Base-by-base conservation (phyloP, 768 basidiomycete genomes). In the Hydnomerulius pinastri region DNA sequence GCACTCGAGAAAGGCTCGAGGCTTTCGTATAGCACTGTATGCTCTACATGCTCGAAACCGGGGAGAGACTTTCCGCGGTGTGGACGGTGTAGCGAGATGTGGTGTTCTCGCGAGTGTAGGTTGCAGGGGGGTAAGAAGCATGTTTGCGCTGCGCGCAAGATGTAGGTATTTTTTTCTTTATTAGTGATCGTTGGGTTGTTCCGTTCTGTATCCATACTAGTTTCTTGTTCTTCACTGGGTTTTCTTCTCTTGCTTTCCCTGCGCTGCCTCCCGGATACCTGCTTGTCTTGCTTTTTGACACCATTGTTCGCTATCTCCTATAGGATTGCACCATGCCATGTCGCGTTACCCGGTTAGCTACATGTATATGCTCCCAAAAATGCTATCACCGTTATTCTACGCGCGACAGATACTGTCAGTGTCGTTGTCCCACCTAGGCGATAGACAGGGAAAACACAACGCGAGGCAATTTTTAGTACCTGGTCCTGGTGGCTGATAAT, bases 81-180 rank as follows among this genome's bases (percentile, higher is more conserved):
- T 60, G 73, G 77, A 6, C 79, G 76, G 51, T 86, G 85, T 54
- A 66, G 72, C 20, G 75, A 75, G 25, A 77, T 72, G 68, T 86
- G 85, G 85, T 86, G 85, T 57, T 85, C 83, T 21, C 72, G 85
- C 46, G 66, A 77, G 25, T 86, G 85, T 62, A 74, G 85, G 46
- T 57, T 86, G 48, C 68, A 72, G 38, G 76, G 73, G 18, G 79
- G 76, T 30, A 78, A 75, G 58, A 75, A 75, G 58, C 83, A 85
- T 62, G 56, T 70, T 9, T 84, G 83, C 53, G 52, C 58, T 32
- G 20, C 25, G 23, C 58, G 50, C 48, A 46, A 44, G 35, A 51
- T 13, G 23, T 63, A 58, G 29, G 32, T 39, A 28, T 23, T 42
- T 18, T 37, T 8, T 17, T n/a, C n/a, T 1, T 29, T 30, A 36